These are phyloP conservation scores for Claviceps fusiformis DNA, from an alignment of 2,329 filamentous ascomycete species.

Conservation along the genomic window DNA sequence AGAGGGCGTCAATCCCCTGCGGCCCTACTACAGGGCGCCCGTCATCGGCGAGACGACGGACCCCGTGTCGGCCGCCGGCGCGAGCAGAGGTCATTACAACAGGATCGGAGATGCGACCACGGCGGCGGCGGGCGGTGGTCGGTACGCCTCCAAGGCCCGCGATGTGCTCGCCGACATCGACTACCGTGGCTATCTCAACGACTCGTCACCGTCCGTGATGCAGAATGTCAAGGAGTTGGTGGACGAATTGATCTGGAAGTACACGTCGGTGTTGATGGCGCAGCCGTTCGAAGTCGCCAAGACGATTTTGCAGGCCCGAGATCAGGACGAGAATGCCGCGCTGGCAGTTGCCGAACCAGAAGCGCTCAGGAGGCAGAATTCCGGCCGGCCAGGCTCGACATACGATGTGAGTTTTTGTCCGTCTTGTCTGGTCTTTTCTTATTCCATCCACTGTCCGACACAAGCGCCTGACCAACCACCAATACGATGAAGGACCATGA, in stretches of 20 bases:
- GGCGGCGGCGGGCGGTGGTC: conserved; percentile 14
- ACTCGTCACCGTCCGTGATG: conserved; percentile 59
- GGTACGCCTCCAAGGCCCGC: conserved; percentile 47
- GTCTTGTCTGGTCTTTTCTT: no score
- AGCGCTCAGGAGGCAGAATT: conserved; percentile 14
- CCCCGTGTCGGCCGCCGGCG: conserved; percentile 22
- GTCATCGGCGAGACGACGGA: conserved; percentile 36
- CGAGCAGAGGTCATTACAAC: conserved; percentile 29
- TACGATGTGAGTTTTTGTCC: conserved; percentile 18
- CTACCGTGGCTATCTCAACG: conserved; percentile 75
- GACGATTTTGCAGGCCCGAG: conserved; percentile 69
- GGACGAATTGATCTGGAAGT: conserved; percentile 83
- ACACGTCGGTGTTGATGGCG: conserved; percentile 73
- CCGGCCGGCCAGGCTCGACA: conserved; percentile 21
- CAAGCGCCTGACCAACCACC: not conserved
- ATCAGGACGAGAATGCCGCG: conserved; percentile 35
- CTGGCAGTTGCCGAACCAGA: conserved; percentile 13
- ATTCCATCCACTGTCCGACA: not conserved
- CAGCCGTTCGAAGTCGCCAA: conserved; percentile 98
- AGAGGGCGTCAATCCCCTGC: conserved; percentile 46
- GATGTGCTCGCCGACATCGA: conserved; percentile 84
- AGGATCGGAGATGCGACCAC: conserved; percentile 31
- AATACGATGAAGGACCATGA: conserved; percentile 27
- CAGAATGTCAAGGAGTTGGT: conserved; percentile 64
- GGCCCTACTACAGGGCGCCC: conserved; percentile 56